phyloP scores from a whole-genome alignment of 2,329 filamentous ascomycete genomes.

The Grosmannia huntii region DNA sequence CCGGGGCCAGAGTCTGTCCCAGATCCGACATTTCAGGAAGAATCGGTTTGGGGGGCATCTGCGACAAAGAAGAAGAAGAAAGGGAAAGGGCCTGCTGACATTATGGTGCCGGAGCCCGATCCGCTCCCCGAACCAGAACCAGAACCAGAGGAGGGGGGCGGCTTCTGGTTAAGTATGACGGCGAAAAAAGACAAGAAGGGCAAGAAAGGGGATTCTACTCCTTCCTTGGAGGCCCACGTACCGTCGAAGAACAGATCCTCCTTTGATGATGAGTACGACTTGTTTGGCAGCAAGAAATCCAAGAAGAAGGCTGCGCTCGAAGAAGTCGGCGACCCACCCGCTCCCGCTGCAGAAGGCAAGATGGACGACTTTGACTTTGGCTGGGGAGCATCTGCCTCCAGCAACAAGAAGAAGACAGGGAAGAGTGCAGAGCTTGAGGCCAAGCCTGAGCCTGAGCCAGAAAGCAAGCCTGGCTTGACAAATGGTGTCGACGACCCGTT shows the following conservation, averaged over 20 bases:
- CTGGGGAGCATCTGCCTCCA: conserved; percentile 14
- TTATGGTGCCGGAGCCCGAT: neutral
- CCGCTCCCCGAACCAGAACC: conserved; percentile 5
- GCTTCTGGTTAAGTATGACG: conserved; percentile 14
- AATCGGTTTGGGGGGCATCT: conserved; percentile 2
- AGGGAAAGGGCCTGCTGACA: conserved; percentile 12
- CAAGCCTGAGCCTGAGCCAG: neutral
- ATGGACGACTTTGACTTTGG: conserved; percentile 16
- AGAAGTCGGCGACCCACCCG: conserved; percentile 6
- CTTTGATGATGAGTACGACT: conserved; percentile 7
- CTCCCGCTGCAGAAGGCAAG: conserved; percentile 8
- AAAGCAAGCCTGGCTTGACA: neutral
- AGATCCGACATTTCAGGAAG: neutral
- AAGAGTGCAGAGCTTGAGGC: conserved; percentile 8
- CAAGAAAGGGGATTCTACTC: conserved; percentile 10
- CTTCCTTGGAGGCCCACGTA: neutral
- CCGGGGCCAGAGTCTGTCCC: conserved; percentile 8
- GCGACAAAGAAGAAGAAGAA: conserved; percentile 16
- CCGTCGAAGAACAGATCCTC: conserved; percentile 1
- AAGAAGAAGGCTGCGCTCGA: conserved; percentile 10
- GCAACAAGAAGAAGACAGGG: conserved; percentile 15
- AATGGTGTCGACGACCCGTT: conserved; percentile 12
- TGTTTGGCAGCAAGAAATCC: conserved; percentile 5
- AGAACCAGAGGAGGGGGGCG: conserved; percentile 3
- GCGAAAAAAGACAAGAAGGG: conserved; percentile 28